Conservation (phyloP, 805 yeast genomes). For the Pichia nanzhaoensis region DNA sequence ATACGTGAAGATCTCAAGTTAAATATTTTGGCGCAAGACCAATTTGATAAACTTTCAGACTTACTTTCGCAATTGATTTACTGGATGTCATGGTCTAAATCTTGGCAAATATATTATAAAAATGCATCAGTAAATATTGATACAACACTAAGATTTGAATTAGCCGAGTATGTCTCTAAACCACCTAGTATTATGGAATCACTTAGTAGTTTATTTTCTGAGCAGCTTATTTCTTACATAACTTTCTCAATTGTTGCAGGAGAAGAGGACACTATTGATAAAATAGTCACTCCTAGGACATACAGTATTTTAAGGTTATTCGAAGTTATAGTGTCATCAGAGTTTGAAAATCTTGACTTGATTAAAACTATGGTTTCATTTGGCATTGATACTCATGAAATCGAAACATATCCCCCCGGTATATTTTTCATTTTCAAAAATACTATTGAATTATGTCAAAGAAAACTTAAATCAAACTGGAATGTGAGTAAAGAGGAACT, state of each 20-base stretch:
- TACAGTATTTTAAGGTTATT: slow-evolving; percentile 51
- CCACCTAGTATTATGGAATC: slow-evolving; percentile 61
- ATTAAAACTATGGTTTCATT: slow-evolving; percentile 56
- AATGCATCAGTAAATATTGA: slow-evolving; percentile 32
- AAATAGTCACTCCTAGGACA: slow-evolving; percentile 59
- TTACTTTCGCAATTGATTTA: slow-evolving; percentile 54
- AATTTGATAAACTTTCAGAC: slow-evolving; percentile 38
- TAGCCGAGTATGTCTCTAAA: slow-evolving; percentile 38
- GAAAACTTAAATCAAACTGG: slow-evolving; percentile 44
- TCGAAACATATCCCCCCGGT: slow-evolving; percentile 73
- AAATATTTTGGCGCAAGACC: slow-evolving; percentile 37
- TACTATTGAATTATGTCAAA: slow-evolving; percentile 48
- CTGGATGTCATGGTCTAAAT: slow-evolving; percentile 70
- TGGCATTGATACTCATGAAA: slow-evolving; percentile 41
- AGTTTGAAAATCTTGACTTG: slow-evolving; percentile 45
- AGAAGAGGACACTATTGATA: slow-evolving; percentile 53
- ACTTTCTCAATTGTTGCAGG: slow-evolving; percentile 64
- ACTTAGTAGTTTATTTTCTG: slow-evolving; percentile 42
- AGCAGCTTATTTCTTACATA: slow-evolving; percentile 47
- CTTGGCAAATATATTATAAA: slow-evolving; percentile 56
- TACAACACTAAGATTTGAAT: slow-evolving; percentile 33
- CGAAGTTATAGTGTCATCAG: slow-evolving; percentile 53
- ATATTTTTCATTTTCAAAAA: slow-evolving; percentile 61
- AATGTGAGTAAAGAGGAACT: slow-evolving; percentile 34
- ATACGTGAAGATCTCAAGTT: slow-evolving; percentile 69